These are phyloP conservation scores for Magnaporthiopsis rhizophila DNA, from an alignment of 2,329 filamentous ascomycete species.

Conservation along the genomic window DNA sequence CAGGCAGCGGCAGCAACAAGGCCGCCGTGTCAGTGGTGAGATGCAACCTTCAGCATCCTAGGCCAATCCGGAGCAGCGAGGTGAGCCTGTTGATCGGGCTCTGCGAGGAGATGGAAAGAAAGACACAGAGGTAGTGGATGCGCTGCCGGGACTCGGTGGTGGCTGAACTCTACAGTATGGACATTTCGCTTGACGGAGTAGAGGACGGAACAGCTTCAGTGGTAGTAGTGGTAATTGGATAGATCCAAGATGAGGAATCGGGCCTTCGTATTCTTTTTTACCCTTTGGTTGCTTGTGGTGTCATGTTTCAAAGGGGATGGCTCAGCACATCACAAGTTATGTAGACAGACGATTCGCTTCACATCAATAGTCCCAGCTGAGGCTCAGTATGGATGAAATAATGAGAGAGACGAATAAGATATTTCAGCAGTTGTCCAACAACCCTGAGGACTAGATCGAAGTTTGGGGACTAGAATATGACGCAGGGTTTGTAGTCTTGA, in stretches of 20 bases:
- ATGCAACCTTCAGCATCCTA: conserved; percentile 21
- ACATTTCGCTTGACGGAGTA: not conserved
- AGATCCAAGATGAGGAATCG: not conserved
- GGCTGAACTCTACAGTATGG: no score
- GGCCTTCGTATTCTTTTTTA: not conserved
- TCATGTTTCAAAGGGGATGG: not conserved
- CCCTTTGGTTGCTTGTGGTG: not conserved
- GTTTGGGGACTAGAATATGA: not conserved
- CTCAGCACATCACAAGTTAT: not conserved
- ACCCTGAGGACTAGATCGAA: not conserved
- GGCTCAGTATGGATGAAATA: not conserved
- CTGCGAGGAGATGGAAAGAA: conserved; percentile 8
- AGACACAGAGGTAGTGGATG: not conserved
- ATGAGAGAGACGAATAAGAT: not conserved
- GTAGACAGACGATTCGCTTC: not conserved
- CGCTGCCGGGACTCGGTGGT: not conserved
- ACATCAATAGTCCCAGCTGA: not conserved
- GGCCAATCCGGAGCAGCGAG: conserved; percentile 19
- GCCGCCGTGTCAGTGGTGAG: conserved; percentile 1
- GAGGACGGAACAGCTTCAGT: not conserved
- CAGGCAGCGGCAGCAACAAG: conserved; percentile 1
- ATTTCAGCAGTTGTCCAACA: not conserved
- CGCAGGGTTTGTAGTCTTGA: not conserved
- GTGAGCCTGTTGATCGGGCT: conserved; percentile 11
- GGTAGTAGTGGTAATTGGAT: not conserved